Percentiles rank a stretch among this genome's conserved stretches.
Conservation (phyloP, 495 filamentous ascomycete species). For the Tuber aestivum region DNA sequence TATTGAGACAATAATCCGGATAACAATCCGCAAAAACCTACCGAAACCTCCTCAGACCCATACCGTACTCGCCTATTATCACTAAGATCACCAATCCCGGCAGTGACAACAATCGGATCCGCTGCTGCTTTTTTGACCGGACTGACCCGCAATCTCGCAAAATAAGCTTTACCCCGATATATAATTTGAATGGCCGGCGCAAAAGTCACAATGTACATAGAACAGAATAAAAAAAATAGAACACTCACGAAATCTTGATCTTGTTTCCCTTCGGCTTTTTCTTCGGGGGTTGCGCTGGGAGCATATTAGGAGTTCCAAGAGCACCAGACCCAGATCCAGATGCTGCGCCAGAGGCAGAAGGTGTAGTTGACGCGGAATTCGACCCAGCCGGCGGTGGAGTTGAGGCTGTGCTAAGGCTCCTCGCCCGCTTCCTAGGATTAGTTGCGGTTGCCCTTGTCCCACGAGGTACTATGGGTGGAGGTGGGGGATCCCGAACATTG, state of each 20-base stretch:
- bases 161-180: slow-evolving; percentile 5
- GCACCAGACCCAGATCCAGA: slow-evolving; percentile 20
- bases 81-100: slow-evolving; percentile 40
- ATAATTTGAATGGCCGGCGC: not conserved
- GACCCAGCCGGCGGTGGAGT: slow-evolving; percentile 23
- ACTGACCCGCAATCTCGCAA: slow-evolving; percentile 37
- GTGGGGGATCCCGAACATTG: slow-evolving; percentile 39
- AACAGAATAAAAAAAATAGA: slow-evolving; percentile 19
- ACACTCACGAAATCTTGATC: slow-evolving; percentile 41
- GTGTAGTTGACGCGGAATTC: slow-evolving; percentile 31
- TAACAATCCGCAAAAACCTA: slow-evolving; percentile 30
- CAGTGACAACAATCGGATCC: slow-evolving; percentile 40
- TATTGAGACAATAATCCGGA: slow-evolving; percentile 1
- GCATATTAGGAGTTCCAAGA: slow-evolving; percentile 13
- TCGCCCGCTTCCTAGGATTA: slow-evolving; percentile 36
- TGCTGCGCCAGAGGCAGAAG: slow-evolving; percentile 26
- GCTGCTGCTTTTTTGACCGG: slow-evolving; percentile 38
- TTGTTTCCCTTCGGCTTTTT: slow-evolving; percentile 41
- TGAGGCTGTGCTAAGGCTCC: slow-evolving; percentile 36
- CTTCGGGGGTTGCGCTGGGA: slow-evolving; percentile 32
- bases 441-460: slow-evolving; percentile 23
- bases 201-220: not conserved
- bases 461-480: slow-evolving; percentile 15
- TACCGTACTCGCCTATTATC: slow-evolving; percentile 41
- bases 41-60: slow-evolving; percentile 41